Base-by-base conservation (phyloP, 176 grass and related monocot genomes). In the Poa pratensis region DNA sequence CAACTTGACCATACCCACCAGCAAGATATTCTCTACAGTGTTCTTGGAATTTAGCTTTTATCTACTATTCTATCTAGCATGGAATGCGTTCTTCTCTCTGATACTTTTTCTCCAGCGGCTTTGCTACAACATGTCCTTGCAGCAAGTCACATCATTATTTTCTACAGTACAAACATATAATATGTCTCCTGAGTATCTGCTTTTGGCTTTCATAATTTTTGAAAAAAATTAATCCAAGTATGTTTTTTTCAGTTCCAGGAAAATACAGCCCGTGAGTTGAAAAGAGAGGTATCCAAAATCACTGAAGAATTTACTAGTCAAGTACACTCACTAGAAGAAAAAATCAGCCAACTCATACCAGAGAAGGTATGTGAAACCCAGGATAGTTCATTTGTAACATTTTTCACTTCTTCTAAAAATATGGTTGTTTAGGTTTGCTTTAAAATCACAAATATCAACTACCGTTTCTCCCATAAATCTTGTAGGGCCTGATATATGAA, bases 321-420 rank as follows among this genome's bases (percentile, higher is more conserved):
- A 92, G 72, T 92, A 43, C 73, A 95, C 69, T 86, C 75, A 43
- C 80, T 98, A 46, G 75, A 90, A 89, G 80, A 72, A 88, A 85
- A 69, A 67, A 90, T 87, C 34, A 79, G 68, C 19, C 69, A 92
- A 87, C 78, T 95, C 30, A 55, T 89, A 45, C 88, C 85, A 73
- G 93, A 95, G 49, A 98, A 95, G 93, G 96, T 98, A 92, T 58
- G 54, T 58, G 57, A 43, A 69, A 84, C 48, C 30, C 15, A 16
- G 48, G 35, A 80, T 79, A 24, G 10, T 54, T 87, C 60, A 1
- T 86, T 46, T 73, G 60, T 14, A 81, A 83, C n/a, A 40, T 75
- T 75, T 34, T 75, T 32, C 16, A 53, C 8, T 73, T 73, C n/a
- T n/a, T n/a, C 42, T 54, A 68, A 83, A 69, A 48, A 84, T 30